phyloP scores from a whole-genome alignment of 2,329 filamentous ascomycete genomes.

The Penicillium oxalicum region DNA sequence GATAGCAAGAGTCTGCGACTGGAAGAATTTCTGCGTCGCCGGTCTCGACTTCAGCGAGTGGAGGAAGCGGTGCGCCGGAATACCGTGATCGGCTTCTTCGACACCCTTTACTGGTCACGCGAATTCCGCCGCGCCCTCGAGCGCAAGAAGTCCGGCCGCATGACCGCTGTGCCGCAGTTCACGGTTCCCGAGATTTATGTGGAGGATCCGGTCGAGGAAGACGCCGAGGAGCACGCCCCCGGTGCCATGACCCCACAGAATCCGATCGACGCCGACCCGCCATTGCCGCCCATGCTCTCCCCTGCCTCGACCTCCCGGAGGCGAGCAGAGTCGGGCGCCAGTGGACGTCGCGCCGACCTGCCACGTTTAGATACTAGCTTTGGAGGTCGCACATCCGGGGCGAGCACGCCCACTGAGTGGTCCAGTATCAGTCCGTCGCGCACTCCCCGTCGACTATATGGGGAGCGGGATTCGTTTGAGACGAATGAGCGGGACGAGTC shows the following conservation, averaged over 20 bases:
- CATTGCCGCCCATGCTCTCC: constrained; percentile 29
- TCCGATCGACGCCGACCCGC: constrained; percentile 13
- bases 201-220: constrained; percentile 61
- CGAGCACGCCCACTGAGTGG: constrained; percentile 39
- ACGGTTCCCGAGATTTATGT: constrained; percentile 86
- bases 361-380: constrained; percentile 45
- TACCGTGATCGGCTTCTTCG: constrained; percentile 89
- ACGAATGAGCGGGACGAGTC: constrained; percentile 17
- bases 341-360: constrained; percentile 28
- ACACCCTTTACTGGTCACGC: constrained; percentile 81
- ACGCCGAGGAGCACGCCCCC: constrained; percentile 10
- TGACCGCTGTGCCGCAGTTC: constrained; percentile 72
- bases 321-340: constrained; percentile 26
- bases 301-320: constrained; percentile 22
- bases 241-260: constrained; percentile 21
- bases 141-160: constrained; percentile 65
- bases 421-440: constrained; percentile 50
- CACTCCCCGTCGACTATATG: constrained; percentile 28
- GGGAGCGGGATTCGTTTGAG: constrained; percentile 30
- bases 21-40: constrained; percentile 87
- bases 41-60: constrained; percentile 83
- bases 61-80: constrained; percentile 90
- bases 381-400: constrained; percentile 33
- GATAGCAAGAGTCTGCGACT: constrained; percentile 93
- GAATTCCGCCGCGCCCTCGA: constrained; percentile 72